A percentile compares a stretch with the other conserved stretches of the same genome.
phyloP scores from a whole-genome alignment of 2,329 filamentous ascomycete genomes.

The Pseudogymnoascus sp. region DNA sequence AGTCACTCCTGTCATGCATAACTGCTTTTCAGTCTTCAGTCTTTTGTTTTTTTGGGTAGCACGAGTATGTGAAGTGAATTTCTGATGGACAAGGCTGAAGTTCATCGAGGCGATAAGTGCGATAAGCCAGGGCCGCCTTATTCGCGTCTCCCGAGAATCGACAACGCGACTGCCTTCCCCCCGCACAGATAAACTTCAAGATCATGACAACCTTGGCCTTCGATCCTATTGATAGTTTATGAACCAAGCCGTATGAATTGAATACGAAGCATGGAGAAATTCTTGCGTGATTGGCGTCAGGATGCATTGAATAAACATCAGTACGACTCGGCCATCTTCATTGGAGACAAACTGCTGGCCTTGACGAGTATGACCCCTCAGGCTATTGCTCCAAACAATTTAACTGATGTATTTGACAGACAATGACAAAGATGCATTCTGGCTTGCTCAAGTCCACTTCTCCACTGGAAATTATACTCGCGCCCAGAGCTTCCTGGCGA shows the following conservation, averaged over 20 bases:
- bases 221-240: background rate
- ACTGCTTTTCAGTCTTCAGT: no score
- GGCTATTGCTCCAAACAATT: background rate
- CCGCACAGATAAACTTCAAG: background rate
- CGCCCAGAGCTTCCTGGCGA: slow-evolving; percentile 76
- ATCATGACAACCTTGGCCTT: background rate
- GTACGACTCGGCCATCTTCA: slow-evolving; percentile 93
- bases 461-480: slow-evolving; percentile 90
- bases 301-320: slow-evolving; percentile 94
- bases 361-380: slow-evolving; percentile 65
- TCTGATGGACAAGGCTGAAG: background rate
- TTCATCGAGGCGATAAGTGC: background rate
- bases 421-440: slow-evolving; percentile 90
- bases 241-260: background rate
- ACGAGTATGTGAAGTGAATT: background rate
- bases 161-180: slow-evolving; percentile 1
- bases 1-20: no score
- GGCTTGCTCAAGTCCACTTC: slow-evolving; percentile 98
- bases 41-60: no score
- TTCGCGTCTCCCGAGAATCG: background rate
- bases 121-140: background rate
- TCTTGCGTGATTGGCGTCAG: slow-evolving; percentile 88
- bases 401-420: slow-evolving; percentile 45
- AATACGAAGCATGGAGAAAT: slow-evolving; percentile 69
- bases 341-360: slow-evolving; percentile 93